phyloP scores from a whole-genome alignment of 2,329 filamentous ascomycete genomes.

The Penicillium sp. region DNA sequence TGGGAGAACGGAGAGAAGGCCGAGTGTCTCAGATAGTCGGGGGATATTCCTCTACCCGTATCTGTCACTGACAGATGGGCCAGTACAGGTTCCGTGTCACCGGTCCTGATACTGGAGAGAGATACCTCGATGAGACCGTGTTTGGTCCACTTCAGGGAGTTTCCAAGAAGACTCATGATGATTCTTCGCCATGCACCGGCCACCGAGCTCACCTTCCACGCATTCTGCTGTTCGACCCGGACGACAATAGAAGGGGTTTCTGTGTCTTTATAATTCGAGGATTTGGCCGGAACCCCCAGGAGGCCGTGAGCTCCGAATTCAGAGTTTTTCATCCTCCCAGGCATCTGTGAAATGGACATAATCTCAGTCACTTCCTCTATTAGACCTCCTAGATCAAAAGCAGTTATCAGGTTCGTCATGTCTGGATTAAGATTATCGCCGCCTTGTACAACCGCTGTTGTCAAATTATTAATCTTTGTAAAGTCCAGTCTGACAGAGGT shows the following conservation, averaged over 20 bases:
- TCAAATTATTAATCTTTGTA: neutral
- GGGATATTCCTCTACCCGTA: neutral
- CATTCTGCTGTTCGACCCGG: neutral
- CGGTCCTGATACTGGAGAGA: neutral
- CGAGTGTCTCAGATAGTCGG: neutral
- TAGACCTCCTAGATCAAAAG: slow-evolving; percentile 30
- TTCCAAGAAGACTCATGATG: neutral
- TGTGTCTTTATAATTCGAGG: neutral
- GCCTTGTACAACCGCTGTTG: neutral
- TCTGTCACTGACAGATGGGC: neutral
- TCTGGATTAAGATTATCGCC: neutral
- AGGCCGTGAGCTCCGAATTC: slow-evolving; percentile 33
- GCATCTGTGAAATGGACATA: slow-evolving; percentile 53
- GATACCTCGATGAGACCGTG: neutral
- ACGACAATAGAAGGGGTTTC: neutral
- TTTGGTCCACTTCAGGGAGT: neutral
- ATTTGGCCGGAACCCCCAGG: neutral
- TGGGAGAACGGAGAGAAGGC: neutral
- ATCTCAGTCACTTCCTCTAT: slow-evolving; percentile 25
- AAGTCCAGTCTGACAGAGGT: neutral
- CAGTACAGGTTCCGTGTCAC: neutral
- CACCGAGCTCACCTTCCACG: neutral
- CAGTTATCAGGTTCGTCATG: slow-evolving; percentile 20
- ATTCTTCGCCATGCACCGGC: neutral
- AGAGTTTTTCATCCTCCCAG: slow-evolving; percentile 54